These are phyloP conservation scores for Thermoascus crustaceus DNA, from an alignment of 2,329 filamentous ascomycete genomes.

Conservation along the genomic window DNA sequence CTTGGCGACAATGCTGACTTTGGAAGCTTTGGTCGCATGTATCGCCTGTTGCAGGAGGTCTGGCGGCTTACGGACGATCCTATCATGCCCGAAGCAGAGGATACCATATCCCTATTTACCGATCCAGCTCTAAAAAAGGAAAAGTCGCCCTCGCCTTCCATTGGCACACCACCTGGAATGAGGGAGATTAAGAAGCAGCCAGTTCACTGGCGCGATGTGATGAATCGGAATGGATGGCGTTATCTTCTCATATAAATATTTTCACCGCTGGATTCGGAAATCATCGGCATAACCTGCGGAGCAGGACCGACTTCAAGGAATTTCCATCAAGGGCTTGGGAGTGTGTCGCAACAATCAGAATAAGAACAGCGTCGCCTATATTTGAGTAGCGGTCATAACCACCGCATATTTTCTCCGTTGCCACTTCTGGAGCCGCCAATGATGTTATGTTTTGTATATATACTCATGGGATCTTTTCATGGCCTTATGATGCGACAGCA, in stretches of 20 bases:
- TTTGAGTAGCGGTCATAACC: too few relatives aligned
- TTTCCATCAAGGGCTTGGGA: too few relatives aligned
- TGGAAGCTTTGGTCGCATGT: constrained; percentile 79
- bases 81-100: constrained; percentile 7
- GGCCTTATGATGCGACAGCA: too few relatives aligned
- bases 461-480: too few relatives aligned
- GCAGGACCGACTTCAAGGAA: too few relatives aligned
- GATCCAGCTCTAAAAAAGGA: constrained; percentile 14
- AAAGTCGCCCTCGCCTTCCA: constrained; percentile 11
- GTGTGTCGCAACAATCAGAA: too few relatives aligned
- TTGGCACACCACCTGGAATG: constrained; percentile 6
- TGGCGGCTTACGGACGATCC: constrained; percentile 68
- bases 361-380: too few relatives aligned
- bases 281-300: too few relatives aligned
- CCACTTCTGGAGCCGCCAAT: too few relatives aligned
- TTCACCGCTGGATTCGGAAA: too few relatives aligned
- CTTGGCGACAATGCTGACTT: constrained; percentile 70
- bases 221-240: constrained; percentile 86
- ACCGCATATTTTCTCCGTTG: too few relatives aligned
- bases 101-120: constrained; percentile 3
- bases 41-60: constrained; percentile 68
- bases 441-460: too few relatives aligned
- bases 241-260: constrained; percentile 69
- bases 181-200: constrained; percentile 42
- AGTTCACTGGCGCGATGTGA: constrained; percentile 91